These are phyloP conservation scores for Plasmodium relictum DNA, from an alignment of 169 alveolate species.

Conservation along the genomic window DNA sequence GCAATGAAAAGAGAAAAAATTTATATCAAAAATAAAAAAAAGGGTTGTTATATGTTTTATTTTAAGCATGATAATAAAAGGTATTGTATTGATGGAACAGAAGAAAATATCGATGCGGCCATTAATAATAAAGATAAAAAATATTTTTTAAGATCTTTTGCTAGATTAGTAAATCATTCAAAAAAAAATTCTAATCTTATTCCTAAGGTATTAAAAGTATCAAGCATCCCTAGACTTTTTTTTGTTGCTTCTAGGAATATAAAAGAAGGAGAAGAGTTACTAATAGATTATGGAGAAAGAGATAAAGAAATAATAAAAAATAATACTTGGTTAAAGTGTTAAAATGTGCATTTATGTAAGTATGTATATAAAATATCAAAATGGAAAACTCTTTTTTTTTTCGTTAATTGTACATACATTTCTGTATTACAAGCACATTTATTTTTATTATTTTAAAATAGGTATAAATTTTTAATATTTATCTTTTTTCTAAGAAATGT, in stretches of 20 bases:
- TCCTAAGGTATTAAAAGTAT: slow-evolving; percentile 84
- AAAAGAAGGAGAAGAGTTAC: slow-evolving; percentile 90
- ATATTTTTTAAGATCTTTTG: slow-evolving; percentile 74
- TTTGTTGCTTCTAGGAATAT: slow-evolving; percentile 88
- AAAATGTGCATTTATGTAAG: not conserved
- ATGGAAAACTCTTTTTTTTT: not conserved
- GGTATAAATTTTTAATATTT: not conserved
- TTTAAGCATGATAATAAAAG: slow-evolving; percentile 86
- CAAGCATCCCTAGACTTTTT: slow-evolving; percentile 84
- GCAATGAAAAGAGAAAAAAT: slow-evolving; percentile 85
- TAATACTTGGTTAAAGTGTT: slow-evolving; percentile 88
- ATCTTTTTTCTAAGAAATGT: not conserved
- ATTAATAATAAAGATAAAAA: slow-evolving; percentile 76
- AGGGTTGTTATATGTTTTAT: slow-evolving; percentile 90
- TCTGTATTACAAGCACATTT: not conserved
- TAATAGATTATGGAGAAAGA: slow-evolving; percentile 92
- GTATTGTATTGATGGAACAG: slow-evolving; percentile 92
- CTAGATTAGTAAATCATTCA: slow-evolving; percentile 92
- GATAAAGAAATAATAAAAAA: slow-evolving; percentile 87
- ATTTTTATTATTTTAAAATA: not conserved
- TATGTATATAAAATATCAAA: not conserved
- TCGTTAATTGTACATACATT: not conserved
- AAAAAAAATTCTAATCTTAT: slow-evolving; percentile 88
- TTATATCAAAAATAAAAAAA: slow-evolving; percentile 75
- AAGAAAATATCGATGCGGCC: slow-evolving; percentile 87